phyloP scores from a whole-genome alignment of 2,329 filamentous ascomycete genomes.

The Leptographium radiaticola region DNA sequence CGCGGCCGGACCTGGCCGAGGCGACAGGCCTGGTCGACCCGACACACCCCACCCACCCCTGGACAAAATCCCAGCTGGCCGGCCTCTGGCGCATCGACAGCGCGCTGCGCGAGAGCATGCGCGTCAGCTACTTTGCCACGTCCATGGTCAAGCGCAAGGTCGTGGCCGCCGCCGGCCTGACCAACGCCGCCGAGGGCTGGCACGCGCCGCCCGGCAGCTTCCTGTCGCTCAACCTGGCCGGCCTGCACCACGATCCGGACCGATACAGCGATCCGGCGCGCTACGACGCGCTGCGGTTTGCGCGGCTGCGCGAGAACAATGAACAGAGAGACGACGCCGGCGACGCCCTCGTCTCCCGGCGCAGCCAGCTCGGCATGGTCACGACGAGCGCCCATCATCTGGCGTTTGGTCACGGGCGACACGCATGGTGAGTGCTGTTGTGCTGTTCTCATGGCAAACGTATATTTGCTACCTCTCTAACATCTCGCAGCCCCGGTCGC shows the following conservation, averaged over 20 bases:
- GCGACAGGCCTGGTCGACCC: no score
- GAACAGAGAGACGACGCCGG: not conserved
- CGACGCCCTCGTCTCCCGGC: not conserved
- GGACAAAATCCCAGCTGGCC: constrained; percentile 32
- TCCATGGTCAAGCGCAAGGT: constrained; percentile 34
- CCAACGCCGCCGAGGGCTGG: constrained; percentile 27
- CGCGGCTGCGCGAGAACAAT: constrained; percentile 24
- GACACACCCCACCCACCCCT: constrained; percentile 19
- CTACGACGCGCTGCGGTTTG: constrained; percentile 39
- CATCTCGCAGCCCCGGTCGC: constrained; percentile 29
- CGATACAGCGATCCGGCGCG: constrained; percentile 26
- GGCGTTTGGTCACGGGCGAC: constrained; percentile 43
- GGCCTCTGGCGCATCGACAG: constrained; percentile 34
- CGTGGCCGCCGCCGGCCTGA: constrained; percentile 22
- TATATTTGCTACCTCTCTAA: no score
- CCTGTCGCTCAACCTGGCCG: constrained; percentile 29
- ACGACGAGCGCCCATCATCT: constrained; percentile 37
- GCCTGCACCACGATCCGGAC: constrained; percentile 32
- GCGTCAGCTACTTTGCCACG: constrained; percentile 32
- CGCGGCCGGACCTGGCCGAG: constrained; percentile 16
- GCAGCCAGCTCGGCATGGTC: constrained; percentile 35
- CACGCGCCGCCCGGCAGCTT: constrained; percentile 29
- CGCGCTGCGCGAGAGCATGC: constrained; percentile 39
- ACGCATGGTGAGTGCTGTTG: constrained; percentile 26
- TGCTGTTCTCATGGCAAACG: no score